phyloP scores from a whole-genome alignment of 1,139 yeast species.

The Magnusiomyces tetraspermus region DNA sequence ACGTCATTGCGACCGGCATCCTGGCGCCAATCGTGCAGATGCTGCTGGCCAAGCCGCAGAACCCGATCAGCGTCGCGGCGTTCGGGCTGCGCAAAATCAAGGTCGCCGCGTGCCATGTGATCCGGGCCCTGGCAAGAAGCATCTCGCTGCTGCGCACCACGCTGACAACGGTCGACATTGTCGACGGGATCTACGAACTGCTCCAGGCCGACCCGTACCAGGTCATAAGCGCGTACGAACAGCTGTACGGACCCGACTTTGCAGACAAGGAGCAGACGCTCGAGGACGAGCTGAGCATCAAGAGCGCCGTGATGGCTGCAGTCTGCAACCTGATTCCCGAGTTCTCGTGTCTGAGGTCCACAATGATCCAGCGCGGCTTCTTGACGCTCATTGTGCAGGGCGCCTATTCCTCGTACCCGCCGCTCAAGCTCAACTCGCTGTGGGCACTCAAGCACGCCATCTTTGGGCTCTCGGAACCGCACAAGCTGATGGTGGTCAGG shows the following conservation, averaged over 20 bases:
- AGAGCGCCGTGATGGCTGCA: constrained; percentile 55
- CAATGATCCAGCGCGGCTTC: constrained; percentile 47
- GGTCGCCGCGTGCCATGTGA: constrained; percentile 43
- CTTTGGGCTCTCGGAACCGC: constrained; percentile 37
- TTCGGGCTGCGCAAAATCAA: constrained; percentile 24
- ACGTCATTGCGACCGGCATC: constrained; percentile 29
- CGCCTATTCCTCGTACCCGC: constrained; percentile 27
- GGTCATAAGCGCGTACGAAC: constrained; percentile 8
- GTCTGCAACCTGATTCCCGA: constrained; percentile 72
- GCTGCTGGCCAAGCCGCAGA: constrained; percentile 18
- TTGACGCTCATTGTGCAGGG: constrained; percentile 41
- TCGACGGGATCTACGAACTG: constrained; percentile 40
- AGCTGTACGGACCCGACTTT: constrained; percentile 12
- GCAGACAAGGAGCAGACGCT: constrained; percentile 20
- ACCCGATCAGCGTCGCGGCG: constrained; percentile 14
- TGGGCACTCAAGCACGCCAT: constrained; percentile 51
- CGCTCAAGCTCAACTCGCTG: constrained; percentile 41
- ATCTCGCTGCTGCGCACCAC: constrained; percentile 61
- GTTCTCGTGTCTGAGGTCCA: constrained; percentile 61
- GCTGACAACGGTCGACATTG: constrained; percentile 48
- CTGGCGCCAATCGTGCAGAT: constrained; percentile 25
- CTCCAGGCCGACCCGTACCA: constrained; percentile 25
- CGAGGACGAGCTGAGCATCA: constrained; percentile 38
- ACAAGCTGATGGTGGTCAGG: constrained; percentile 29
- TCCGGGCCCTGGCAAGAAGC: constrained; percentile 68